Percentiles rank a stretch among this genome's conserved stretches.
Evolutionary conservation across 1,139 yeast genomes (phyloP).

Genomic region (Scheffersomyces parashehatae): DNA sequence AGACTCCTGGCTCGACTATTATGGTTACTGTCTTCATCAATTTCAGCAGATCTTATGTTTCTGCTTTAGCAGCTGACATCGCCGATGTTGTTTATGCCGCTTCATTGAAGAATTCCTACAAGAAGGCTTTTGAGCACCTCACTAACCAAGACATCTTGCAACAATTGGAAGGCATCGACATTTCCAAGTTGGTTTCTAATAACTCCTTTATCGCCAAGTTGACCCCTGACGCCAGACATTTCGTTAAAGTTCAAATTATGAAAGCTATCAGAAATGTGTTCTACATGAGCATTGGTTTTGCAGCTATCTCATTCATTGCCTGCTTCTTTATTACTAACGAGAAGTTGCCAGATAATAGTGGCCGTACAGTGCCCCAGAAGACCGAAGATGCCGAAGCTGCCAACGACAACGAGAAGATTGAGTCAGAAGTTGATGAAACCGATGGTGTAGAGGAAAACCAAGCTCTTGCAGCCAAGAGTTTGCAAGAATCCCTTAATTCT

Average conservation of each 20-base stretch:
- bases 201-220: constrained; percentile 13
- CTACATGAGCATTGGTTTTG: constrained; percentile 37
- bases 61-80: constrained; percentile 32
- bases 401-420: background rate
- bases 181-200: background rate
- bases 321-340: constrained; percentile 38
- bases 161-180: constrained; percentile 5
- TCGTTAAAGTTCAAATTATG: constrained; percentile 33
- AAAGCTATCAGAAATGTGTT: constrained; percentile 39
- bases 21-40: constrained; percentile 36
- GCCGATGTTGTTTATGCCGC: constrained; percentile 38
- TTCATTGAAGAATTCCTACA: constrained; percentile 20
- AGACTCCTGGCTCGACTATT: constrained; percentile 37
- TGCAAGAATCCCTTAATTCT: too few species aligned
- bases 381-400: background rate
- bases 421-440: background rate
- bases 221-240: constrained; percentile 18
- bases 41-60: constrained; percentile 33
- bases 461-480: background rate
- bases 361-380: constrained; percentile 2
- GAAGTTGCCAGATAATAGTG: constrained; percentile 28
- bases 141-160: constrained; percentile 20
- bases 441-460: background rate
- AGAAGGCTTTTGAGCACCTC: constrained; percentile 36
- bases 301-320: constrained; percentile 27